Evolutionary conservation across 2,329 filamentous ascomycete species (phyloP).

Genomic region (Zasmidium citrigriseum): DNA sequence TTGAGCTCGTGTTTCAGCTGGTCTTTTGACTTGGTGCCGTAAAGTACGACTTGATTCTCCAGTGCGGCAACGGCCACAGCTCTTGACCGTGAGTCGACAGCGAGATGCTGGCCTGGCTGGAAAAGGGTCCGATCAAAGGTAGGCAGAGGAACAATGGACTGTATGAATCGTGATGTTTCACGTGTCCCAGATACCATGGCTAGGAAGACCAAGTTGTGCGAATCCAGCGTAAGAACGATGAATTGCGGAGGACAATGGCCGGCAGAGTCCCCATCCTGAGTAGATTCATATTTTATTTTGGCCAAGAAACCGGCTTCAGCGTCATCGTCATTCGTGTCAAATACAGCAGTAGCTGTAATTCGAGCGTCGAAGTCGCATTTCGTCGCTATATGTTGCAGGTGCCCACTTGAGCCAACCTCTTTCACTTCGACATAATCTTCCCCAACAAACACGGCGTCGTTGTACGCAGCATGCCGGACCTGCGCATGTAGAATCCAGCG

Average conservation of each 20-base stretch:
- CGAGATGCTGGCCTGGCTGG: slow-evolving; percentile 66
- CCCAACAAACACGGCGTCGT: slow-evolving; percentile 86
- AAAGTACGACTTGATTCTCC: slow-evolving; percentile 71
- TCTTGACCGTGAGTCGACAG: slow-evolving; percentile 71
- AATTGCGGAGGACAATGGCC: slow-evolving; percentile 70
- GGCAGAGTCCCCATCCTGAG: slow-evolving; percentile 18
- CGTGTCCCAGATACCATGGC: slow-evolving; percentile 57
- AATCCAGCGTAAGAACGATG: slow-evolving; percentile 73
- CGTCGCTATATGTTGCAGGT: slow-evolving; percentile 72
- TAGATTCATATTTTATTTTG: slow-evolving; percentile 27
- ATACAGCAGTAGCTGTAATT: slow-evolving; percentile 76
- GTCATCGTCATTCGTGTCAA: slow-evolving; percentile 53
- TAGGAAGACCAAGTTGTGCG: slow-evolving; percentile 73
- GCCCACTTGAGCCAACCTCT: slow-evolving; percentile 53
- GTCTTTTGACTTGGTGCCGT: slow-evolving; percentile 63
- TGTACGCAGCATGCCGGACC: slow-evolving; percentile 67
- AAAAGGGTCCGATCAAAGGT: slow-evolving; percentile 52
- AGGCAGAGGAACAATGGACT: slow-evolving; percentile 61
- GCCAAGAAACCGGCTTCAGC: slow-evolving; percentile 37
- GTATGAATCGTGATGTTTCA: slow-evolving; percentile 60
- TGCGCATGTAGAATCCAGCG: slow-evolving; percentile 79
- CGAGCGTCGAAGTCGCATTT: slow-evolving; percentile 77
- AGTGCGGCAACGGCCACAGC: slow-evolving; percentile 68
- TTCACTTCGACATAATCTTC: slow-evolving; percentile 64
- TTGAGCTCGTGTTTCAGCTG: slow-evolving; percentile 55